Evolutionary conservation across 257 asterid genomes (phyloP).

Genomic region (Solanum habrochaites): DNA sequence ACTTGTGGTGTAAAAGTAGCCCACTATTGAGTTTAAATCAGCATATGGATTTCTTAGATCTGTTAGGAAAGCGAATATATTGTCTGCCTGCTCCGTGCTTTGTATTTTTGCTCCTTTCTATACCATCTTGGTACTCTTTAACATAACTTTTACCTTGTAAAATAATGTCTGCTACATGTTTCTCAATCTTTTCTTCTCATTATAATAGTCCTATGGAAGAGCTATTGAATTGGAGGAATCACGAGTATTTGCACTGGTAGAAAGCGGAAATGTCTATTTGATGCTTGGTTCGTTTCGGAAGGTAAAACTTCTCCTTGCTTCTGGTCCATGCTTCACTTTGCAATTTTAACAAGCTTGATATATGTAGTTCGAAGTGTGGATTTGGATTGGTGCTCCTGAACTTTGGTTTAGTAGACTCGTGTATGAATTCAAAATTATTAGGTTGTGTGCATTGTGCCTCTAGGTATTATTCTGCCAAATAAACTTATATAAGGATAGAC

Average conservation of each 20-base stretch:
- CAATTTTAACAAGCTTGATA: not conserved
- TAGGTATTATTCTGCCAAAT: not conserved
- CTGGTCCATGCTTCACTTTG: not conserved
- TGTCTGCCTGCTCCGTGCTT: not conserved
- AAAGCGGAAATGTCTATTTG: constrained; percentile 82
- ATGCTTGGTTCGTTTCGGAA: constrained; percentile 78
- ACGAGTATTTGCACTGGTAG: constrained; percentile 74
- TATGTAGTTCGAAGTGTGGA: not conserved
- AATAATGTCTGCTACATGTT: not conserved
- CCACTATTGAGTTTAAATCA: not conserved
- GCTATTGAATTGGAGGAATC: constrained; percentile 85
- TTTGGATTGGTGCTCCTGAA: not conserved
- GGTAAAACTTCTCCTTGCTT: constrained; percentile 27
- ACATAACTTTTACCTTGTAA: not conserved
- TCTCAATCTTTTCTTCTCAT: constrained; percentile 12
- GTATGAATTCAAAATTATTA: not conserved
- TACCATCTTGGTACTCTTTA: not conserved
- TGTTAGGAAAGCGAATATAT: not conserved
- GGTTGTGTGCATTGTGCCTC: not conserved
- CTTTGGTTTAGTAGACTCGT: not conserved
- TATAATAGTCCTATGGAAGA: constrained; percentile 75
- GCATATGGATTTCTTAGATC: not conserved
- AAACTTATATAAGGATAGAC: not conserved
- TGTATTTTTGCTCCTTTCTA: not conserved
- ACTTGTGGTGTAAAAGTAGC: not conserved